Base-by-base conservation (phyloP, 805 yeast genomes). In the Metschnikowia reukaufii region DNA sequence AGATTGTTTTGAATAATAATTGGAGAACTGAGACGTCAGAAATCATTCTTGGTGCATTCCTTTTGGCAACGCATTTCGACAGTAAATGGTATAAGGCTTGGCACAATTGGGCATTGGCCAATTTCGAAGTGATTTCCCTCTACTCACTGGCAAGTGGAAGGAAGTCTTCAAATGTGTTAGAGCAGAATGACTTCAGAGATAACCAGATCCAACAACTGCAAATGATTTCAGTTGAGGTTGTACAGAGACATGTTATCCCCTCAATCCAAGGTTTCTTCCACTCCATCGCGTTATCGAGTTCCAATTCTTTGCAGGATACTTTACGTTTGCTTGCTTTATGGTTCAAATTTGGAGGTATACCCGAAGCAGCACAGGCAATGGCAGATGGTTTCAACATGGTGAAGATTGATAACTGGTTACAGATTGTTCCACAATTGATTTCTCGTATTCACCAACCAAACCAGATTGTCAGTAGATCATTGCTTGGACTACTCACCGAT, bases 91-190 rank as follows among this genome's bases (percentile, higher is more conserved):
- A 94, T 61, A 94, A 95, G 62, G 99, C 98, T 15, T 95, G 99
- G 99, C 99, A 94, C 64, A 92, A 90, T 61, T 94, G 99, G 99
- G 99, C 99, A 0, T 73, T 95, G 61, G 97, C 98, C 0, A 94
- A 95, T 65, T 94, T 91, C 63, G 97, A 94, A 62, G 98, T 92
- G 1, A 86, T 92, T 17, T 86, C 96, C 0, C 73, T 85, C 21
- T 69, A 76, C 60, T 62, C 64, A 31, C 70, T 64, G 46, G 64
- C 58, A 44, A 55, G 49, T 36, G 56, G 51, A n/a, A 41, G 52
- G 10, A 52, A 49, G 19, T 23, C 48, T 7, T 44, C 51, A 8
- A 44, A 44, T 13, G 61, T 55, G 10, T 57, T 64, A 58, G 69
- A 63, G 31, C 70, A 61, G 41, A 63, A 59, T 42, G 71, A 65